Evolutionary conservation across 2,329 filamentous ascomycete genomes (phyloP).

Genomic region (Diatrype stigma): DNA sequence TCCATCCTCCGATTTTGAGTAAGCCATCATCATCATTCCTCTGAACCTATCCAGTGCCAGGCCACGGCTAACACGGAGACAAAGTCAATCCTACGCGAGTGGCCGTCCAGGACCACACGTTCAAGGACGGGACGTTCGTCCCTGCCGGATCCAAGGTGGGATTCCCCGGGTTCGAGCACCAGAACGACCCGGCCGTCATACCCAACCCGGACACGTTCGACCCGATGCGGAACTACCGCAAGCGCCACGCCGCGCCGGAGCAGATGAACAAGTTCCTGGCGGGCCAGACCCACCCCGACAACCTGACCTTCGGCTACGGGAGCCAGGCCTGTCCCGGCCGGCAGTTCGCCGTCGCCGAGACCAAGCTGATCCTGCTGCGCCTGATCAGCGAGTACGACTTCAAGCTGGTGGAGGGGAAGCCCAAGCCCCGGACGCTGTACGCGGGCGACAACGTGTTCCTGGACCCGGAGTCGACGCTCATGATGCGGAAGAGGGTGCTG

Average conservation of each 20-base stretch:
- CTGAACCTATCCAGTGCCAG: not conserved
- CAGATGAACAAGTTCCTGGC: constrained; percentile 6
- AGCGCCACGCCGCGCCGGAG: constrained; percentile 6
- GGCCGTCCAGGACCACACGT: constrained; percentile 4
- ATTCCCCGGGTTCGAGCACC: constrained; percentile 5
- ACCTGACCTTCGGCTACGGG: constrained; percentile 11
- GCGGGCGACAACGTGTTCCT: constrained; percentile 6
- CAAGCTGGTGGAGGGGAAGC: constrained; percentile 3
- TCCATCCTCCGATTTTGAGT: constrained; percentile 9
- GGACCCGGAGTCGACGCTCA: constrained; percentile 4
- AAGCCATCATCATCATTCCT: not conserved
- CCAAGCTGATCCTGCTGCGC: constrained; percentile 10
- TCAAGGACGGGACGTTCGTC: constrained; percentile 16
- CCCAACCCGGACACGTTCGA: constrained; percentile 10
- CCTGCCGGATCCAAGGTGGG: constrained; percentile 5
- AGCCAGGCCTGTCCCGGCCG: constrained; percentile 10
- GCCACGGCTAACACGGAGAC: not conserved
- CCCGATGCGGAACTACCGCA: constrained; percentile 9
- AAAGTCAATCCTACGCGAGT: constrained; percentile 9
- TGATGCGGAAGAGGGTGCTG: constrained; percentile 3
- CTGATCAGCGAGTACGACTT: constrained; percentile 3
- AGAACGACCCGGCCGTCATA: constrained; percentile 7
- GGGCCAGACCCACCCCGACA: constrained; percentile 4
- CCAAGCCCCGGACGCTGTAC: constrained; percentile 2
- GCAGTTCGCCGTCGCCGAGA: constrained; percentile 7